Evolutionary conservation across 2,329 filamentous ascomycete species (phyloP).

Genomic region (Ophiocordyceps camponoti-saundersi): DNA sequence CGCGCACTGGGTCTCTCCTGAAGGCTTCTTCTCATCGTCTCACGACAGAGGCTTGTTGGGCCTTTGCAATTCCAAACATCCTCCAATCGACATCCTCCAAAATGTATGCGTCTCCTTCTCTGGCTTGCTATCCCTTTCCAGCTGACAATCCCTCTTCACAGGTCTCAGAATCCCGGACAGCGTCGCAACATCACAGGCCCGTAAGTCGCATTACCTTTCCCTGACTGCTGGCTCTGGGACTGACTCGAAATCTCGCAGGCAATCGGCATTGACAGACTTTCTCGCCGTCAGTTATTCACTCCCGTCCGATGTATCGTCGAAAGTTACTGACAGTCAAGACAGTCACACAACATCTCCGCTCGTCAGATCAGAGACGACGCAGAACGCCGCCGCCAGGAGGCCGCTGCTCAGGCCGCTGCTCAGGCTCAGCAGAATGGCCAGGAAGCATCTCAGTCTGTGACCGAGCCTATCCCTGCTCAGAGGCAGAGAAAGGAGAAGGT

Average conservation of each 20-base stretch:
- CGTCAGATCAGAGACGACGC: slow-evolving; percentile 34
- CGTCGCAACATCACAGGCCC: slow-evolving; percentile 20
- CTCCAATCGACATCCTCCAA: background rate
- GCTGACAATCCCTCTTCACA: background rate
- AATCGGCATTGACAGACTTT: slow-evolving; percentile 37
- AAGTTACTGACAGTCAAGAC: slow-evolving; percentile 6
- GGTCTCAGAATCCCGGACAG: slow-evolving; percentile 1
- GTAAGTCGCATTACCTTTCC: slow-evolving; percentile 10
- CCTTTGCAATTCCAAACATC: too few relatives aligned
- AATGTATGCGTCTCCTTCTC: background rate
- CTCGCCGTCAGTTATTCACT: slow-evolving; percentile 22
- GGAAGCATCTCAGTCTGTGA: slow-evolving; percentile 5
- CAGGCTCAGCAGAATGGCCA: slow-evolving; percentile 7
- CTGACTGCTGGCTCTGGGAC: background rate
- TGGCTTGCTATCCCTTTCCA: background rate
- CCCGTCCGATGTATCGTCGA: too few relatives aligned
- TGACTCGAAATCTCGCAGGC: slow-evolving; percentile 11
- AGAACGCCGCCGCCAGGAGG: slow-evolving; percentile 26
- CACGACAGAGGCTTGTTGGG: background rate
- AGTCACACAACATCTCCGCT: slow-evolving; percentile 58
- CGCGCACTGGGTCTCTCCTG: background rate
- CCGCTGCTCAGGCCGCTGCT: slow-evolving; percentile 9
- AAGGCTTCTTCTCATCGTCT: background rate
- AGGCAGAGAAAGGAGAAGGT: slow-evolving; percentile 25
- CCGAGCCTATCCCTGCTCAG: slow-evolving; percentile 12